Evolutionary conservation across 176 grass and related monocot genomes (phyloP).

Genomic region (Typha latifolia): DNA sequence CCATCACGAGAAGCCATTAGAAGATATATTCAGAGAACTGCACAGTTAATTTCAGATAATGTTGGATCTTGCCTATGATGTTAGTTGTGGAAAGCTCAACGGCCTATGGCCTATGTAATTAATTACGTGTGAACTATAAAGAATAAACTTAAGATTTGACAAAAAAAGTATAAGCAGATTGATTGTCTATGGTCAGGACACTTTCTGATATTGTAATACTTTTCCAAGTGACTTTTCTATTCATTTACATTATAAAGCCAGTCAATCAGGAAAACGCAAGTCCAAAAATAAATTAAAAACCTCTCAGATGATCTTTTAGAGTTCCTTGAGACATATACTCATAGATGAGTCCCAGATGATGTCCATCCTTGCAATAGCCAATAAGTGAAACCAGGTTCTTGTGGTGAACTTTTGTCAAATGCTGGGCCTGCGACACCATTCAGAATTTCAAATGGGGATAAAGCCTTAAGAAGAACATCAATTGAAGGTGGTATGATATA

Average conservation of each 20-base stretch:
- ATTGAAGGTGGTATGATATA: not conserved
- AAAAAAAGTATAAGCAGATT: no score
- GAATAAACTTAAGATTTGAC: not conserved
- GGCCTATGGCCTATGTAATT: no score
- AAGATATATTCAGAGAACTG: no score
- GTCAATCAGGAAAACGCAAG: no score
- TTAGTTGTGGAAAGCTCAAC: no score
- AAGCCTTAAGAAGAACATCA: no score
- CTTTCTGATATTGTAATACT: no score
- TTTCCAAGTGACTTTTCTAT: no score
- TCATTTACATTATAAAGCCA: no score
- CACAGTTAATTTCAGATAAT: not conserved
- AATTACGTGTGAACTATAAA: not conserved
- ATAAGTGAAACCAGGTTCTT: conserved; percentile 49
- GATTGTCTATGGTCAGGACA: no score
- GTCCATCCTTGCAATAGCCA: conserved; percentile 61
- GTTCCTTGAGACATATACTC: conserved; percentile 68
- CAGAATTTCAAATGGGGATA: not conserved
- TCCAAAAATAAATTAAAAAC: conserved; percentile 2
- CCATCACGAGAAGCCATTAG: not conserved
- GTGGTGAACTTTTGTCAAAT: conserved; percentile 32
- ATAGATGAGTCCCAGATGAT: conserved; percentile 50
- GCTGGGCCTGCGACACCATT: conserved; percentile 15
- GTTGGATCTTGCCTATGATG: not conserved
- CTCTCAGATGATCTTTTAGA: conserved; percentile 36